These are phyloP conservation scores for Linnemannia zychae DNA, from an alignment of 192 early-diverging fungal species.

Conservation along the genomic window DNA sequence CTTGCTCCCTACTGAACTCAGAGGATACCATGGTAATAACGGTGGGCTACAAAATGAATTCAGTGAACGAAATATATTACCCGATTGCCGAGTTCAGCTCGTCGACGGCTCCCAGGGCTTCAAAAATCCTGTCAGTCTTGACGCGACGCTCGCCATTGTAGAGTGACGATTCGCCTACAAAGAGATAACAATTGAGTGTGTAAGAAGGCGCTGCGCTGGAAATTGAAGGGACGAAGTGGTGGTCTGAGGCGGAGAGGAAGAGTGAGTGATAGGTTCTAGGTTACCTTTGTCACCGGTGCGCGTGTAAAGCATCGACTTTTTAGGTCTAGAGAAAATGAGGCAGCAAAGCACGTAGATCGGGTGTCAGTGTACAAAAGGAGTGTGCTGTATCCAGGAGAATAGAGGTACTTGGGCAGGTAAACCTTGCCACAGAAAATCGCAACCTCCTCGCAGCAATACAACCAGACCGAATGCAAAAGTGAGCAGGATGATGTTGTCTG, in stretches of 20 bases:
- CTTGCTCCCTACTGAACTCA: neutral
- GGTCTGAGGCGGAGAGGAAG: neutral
- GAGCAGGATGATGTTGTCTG: neutral
- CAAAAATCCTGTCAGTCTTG: constrained; percentile 92
- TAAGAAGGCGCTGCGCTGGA: neutral
- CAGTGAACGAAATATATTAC: constrained; percentile 31
- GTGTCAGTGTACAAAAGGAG: neutral
- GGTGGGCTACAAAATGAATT: neutral
- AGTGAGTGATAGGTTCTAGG: neutral
- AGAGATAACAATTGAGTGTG: neutral
- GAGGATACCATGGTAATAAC: neutral
- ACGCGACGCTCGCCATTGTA: constrained; percentile 91
- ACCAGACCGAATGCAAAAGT: neutral
- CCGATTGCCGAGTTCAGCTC: constrained; percentile 62
- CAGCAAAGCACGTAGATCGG: neutral
- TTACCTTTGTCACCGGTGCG: constrained; percentile 90
- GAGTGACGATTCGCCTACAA: constrained; percentile 82
- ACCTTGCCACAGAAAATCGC: neutral
- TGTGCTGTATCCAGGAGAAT: neutral
- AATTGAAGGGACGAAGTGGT: neutral
- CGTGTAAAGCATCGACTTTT: constrained; percentile 86
- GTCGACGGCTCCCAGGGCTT: constrained; percentile 79
- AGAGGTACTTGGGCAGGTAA: neutral
- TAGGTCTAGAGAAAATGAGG: constrained; percentile 20
- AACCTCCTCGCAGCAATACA: neutral